Base-by-base conservation (phyloP, 345 rosid genomes). In the Linum trigynum region DNA sequence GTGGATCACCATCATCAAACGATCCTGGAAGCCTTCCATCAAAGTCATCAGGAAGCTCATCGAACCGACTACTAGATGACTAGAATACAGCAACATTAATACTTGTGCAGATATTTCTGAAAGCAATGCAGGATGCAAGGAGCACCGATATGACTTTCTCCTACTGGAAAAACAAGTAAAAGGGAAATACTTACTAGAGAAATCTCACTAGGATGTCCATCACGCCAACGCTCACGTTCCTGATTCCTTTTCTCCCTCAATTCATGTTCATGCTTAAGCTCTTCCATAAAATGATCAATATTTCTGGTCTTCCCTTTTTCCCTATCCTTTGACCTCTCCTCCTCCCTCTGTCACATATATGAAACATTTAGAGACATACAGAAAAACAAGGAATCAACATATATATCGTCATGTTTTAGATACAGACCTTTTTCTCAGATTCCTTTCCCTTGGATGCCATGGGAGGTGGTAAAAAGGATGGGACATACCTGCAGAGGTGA, bases 1-100 rank as follows among this genome's bases (percentile, higher is more conserved):
- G 99, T 39, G 99, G 99, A 79, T 95, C 99, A 74, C 95, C 96
- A 73, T 95, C 99, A 66, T 95, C 97, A 84, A 95, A 87, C 35
- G 99, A 95, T 77, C 99, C 99, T 62, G 86, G 87, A 64, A 86
- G 73, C 83, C 75, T 95, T 75, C 97, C 99, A 78, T 95, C 99
- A 74, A 95, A 91, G 58, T 91, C 99, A 79, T 91, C 99, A 59
- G 90, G 94, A 40, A 95, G 83, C 69, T 95, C 99, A 81, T 95
- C 99, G 76, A 89, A 87, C 63, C 97, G 84, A 82, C 87, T 23
- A 23, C 32, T 94, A 65, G 97, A 85, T 64, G 90, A 91, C 99
- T 95, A 80, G 42, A 67, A 72, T 74, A 68, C 58, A 71, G 64
- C 37, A 76, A 67, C 51, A 12, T 55, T 38, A 70, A 55, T 58